Base-by-base conservation (phyloP, 192 early-diverging fungal species). In the Mortierella claussenii region DNA sequence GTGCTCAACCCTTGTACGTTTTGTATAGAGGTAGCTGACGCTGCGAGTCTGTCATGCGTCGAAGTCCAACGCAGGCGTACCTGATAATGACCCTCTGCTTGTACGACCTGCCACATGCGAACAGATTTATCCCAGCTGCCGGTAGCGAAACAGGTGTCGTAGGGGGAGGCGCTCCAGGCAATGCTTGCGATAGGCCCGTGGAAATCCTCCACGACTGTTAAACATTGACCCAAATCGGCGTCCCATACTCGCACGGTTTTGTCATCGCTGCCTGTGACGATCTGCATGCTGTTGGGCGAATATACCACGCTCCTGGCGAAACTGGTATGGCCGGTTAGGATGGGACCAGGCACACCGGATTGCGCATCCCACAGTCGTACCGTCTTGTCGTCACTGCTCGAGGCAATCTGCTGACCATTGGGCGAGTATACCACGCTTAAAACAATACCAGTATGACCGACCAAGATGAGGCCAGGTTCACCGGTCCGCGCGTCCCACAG, bases 71-170 rank as follows among this genome's bases (percentile, higher is more conserved):
- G 27, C 21, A 56, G 17, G 34, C 23, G 20, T 7, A 56, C 54
- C 6, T 17, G 11, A n/a, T 34, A 34, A 5, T 54, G 9, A 3
- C 9, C 47, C 17, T 24, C 12, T 1, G 31, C n/a, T 6, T 48
- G 11, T 47, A 37, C 26, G 21, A 64, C 50, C 33, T 43, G 8
- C 61, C 61, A 64, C 17, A 42, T 18, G 2, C 61, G 50, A 10
- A 65, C 62, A 17, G 62, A 47, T 18, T 23, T 43, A 55, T 65
- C 62, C 10, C 23, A 0, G 34, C 52, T 43, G n/a, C 27, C 62
- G 13, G 52, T 55, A n/a, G 21, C 44, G 10, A 60, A 34, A n/a
- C 34, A 48, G 6, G 0, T 24, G 24, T 21, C n/a, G 17, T 48
- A 3, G 10, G 15, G 8, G 12, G 4, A 31, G 4, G 24, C 2